Evolutionary conservation across 2,329 filamentous ascomycete species (phyloP).

Genomic region (Cytospora paraplurivora): DNA sequence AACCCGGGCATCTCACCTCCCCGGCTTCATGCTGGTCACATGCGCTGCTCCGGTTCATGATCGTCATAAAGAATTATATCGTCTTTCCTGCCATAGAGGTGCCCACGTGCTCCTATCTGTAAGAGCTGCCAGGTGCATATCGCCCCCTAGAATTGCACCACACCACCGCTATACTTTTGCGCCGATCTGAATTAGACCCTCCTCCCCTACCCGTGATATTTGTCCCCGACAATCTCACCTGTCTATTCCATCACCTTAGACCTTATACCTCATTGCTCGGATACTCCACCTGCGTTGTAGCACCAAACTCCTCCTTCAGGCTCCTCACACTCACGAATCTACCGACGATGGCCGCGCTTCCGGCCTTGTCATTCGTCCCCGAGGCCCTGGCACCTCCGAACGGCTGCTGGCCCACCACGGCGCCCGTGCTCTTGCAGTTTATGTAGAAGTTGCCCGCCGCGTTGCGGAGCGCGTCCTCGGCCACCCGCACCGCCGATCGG

Average conservation of each 20-base stretch:
- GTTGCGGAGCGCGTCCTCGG: slow-evolving; percentile 54
- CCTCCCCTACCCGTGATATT: slow-evolving; percentile 1
- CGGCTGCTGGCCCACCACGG: slow-evolving; percentile 72
- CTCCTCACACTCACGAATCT: slow-evolving; percentile 55
- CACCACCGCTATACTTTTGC: slow-evolving; percentile 11
- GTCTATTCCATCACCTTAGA: not conserved
- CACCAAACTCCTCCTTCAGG: slow-evolving; percentile 71
- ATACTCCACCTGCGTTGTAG: slow-evolving; percentile 65
- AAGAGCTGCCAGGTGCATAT: not conserved
- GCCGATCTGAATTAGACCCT: not conserved
- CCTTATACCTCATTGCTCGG: slow-evolving; percentile 68
- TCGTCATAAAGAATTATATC: not conserved
- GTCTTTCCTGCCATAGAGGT: slow-evolving; percentile 22
- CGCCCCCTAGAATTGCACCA: not conserved
- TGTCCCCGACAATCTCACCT: not conserved
- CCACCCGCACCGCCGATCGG: slow-evolving; percentile 49
- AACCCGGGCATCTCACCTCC: not conserved
- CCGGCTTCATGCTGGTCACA: not conserved
- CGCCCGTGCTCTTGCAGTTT: slow-evolving; percentile 64
- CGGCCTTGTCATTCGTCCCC: slow-evolving; percentile 69
- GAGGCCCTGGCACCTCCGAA: slow-evolving; percentile 70
- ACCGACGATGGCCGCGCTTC: slow-evolving; percentile 51
- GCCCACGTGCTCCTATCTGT: slow-evolving; percentile 24
- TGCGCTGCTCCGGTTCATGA: not conserved
- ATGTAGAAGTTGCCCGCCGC: slow-evolving; percentile 60